phyloP scores from a whole-genome alignment of 768 basidiomycete genomes.

The Pholiota molesta region DNA sequence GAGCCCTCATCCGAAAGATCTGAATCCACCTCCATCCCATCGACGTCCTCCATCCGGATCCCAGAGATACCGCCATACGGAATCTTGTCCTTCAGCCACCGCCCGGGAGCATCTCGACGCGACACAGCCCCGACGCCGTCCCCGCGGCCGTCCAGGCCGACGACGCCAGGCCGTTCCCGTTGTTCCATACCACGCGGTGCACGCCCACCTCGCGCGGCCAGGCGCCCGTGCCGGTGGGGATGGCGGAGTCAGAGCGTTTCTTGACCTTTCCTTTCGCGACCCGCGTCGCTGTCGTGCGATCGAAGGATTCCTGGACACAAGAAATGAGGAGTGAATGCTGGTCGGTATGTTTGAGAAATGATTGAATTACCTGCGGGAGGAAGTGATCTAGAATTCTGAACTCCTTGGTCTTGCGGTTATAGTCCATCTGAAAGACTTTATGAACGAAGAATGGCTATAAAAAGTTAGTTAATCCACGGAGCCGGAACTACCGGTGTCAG shows the following conservation, averaged over 20 bases:
- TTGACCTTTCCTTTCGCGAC: conserved; percentile 41
- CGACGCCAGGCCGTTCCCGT: conserved; percentile 63
- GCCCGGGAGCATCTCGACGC: conserved; percentile 80
- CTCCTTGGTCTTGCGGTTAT: conserved; percentile 71
- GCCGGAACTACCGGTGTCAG: background rate
- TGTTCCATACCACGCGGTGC: conserved; percentile 83
- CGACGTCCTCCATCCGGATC: conserved; percentile 60
- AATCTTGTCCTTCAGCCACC: conserved; percentile 66
- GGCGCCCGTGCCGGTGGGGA: conserved; percentile 54
- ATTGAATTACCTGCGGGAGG: conserved; percentile 60
- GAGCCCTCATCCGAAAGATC: conserved; percentile 31
- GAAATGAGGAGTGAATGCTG: background rate
- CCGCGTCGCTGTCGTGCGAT: conserved; percentile 42
- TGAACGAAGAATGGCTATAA: conserved; percentile 74
- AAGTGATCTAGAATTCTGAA: conserved; percentile 91
- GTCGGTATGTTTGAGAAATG: background rate
- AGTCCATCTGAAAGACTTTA: conserved; percentile 87
- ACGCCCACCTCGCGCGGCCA: conserved; percentile 84
- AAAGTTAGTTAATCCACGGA: background rate
- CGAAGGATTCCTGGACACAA: conserved; percentile 50
- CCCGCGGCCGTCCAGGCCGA: conserved; percentile 73
- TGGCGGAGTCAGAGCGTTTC: conserved; percentile 21
- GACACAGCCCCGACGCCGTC: conserved; percentile 82
- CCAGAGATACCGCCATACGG: conserved; percentile 68
- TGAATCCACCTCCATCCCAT: conserved; percentile 47